A percentile compares a stretch with the other conserved stretches of the same genome.
These are phyloP conservation scores for Lithospermum erythrorhizon DNA, from an alignment of 257 asterid species.

Conservation along the genomic window DNA sequence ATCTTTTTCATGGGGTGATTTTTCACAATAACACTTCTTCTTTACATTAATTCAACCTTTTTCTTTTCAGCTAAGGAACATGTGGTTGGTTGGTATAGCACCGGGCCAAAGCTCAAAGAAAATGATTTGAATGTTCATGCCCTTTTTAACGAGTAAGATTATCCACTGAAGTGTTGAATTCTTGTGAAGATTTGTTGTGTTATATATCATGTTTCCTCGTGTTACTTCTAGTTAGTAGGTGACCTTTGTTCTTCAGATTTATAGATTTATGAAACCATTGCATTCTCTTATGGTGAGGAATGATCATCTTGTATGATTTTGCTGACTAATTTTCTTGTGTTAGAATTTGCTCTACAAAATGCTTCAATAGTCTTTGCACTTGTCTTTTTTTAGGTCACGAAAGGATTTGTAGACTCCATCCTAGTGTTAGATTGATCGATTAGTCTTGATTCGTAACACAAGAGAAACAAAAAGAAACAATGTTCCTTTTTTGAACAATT, in stretches of 20 bases:
- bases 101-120: conserved; percentile 88
- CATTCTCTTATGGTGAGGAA: no score
- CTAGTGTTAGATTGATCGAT: no score
- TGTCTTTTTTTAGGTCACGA: no score
- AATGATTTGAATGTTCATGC: conserved; percentile 69
- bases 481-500: no score
- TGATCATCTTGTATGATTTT: no score
- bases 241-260: not conserved
- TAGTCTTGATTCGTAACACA: no score
- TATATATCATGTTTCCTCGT: not conserved
- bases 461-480: no score
- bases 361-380: no score
- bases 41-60: conserved; percentile 10
- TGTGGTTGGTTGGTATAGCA: conserved; percentile 98
- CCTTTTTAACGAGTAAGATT: conserved; percentile 67
- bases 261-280: no score
- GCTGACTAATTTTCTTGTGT: no score
- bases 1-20: conserved; percentile 1
- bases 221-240: not conserved
- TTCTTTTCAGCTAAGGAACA: conserved; percentile 83
- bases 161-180: conserved; percentile 1
- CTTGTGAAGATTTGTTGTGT: not conserved
- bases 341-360: no score
- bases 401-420: no score
- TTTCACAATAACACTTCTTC: not conserved